Percentiles rank a stretch among this genome's conserved stretches.
These are phyloP conservation scores for Galerina sulciceps DNA, from an alignment of 768 basidiomycete genomes.

Conservation along the genomic window DNA sequence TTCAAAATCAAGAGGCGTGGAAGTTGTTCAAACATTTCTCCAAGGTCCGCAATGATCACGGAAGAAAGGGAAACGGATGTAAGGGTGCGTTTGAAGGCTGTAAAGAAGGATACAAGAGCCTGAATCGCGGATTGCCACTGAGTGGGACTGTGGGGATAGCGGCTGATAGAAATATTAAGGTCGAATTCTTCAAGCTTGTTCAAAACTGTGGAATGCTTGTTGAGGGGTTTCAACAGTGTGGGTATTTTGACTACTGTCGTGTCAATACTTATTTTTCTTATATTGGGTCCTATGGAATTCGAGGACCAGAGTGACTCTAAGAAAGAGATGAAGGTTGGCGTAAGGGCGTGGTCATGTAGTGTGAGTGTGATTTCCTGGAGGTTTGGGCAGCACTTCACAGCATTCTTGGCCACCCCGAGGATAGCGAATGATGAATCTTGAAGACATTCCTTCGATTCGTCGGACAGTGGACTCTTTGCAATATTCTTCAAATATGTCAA, in stretches of 20 bases:
- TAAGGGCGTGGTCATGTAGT: slow-evolving; percentile 27
- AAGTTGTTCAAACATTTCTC: slow-evolving; percentile 10
- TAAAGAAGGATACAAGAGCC: slow-evolving; percentile 8
- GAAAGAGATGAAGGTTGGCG: slow-evolving; percentile 21
- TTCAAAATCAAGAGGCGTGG: slow-evolving; percentile 16
- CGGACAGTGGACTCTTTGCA: background rate
- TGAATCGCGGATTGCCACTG: slow-evolving; percentile 7
- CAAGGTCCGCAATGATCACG: slow-evolving; percentile 5
- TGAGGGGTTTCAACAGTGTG: slow-evolving; percentile 15
- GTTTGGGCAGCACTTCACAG: slow-evolving; percentile 18
- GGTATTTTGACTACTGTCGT: slow-evolving; percentile 26
- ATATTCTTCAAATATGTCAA: background rate
- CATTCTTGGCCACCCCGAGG: slow-evolving; percentile 13
- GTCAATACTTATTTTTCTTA: slow-evolving; percentile 25
- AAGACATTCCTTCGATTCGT: background rate
- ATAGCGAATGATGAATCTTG: slow-evolving; percentile 8
- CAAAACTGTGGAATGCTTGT: slow-evolving; percentile 7
- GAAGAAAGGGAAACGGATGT: slow-evolving; percentile 16
- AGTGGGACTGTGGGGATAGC: background rate
- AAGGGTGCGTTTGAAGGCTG: slow-evolving; percentile 8
- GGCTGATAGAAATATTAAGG: slow-evolving; percentile 12
- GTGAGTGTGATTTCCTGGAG: slow-evolving; percentile 27
- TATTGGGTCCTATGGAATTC: slow-evolving; percentile 18
- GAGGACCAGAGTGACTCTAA: slow-evolving; percentile 22
- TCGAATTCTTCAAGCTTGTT: slow-evolving; percentile 16